Evolutionary conservation across 208 protist species (phyloP), one percentile per base, ranked within the genome.

Genomic region (Acanthamoeba healyi): DNA sequence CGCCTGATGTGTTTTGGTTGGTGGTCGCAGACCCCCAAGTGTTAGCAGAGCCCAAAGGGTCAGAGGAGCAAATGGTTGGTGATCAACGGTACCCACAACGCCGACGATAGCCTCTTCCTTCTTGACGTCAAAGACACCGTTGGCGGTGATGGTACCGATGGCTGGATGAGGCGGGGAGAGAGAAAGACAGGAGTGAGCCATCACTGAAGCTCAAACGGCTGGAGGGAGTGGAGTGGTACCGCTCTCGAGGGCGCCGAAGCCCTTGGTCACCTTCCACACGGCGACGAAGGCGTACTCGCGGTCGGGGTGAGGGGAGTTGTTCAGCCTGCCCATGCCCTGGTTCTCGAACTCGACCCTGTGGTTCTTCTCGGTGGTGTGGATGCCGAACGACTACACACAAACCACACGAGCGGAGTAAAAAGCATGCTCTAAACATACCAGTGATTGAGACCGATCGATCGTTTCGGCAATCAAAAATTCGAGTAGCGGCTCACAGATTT

Each of bases 261-360:
- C 54, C 54, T 61, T 61, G 54, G 54, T 61, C 54, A 61, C 54
- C 54, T 61, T 61, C 54, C 54, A 61, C 54, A 61, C 54, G 54
- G 54, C n/a, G 54, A 61, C 54, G 54, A 61, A 61, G 54, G 54
- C 54, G 5, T 61, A 61, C 54, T 61, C 54, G 22, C 54, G 54
- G 54, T 61, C 54, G 54, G 54, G 54, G 9, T 61, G 54, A 24
- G 54, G 54, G 22, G 22, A n/a, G 54, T 61, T 61, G 54, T 61
- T 61, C 6, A 61, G 54, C 22, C 54, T 22, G 54, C 54, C 54
- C 54, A 61, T 61, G 54, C 54, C 54, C 54, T 61, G 54, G 54
- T 61, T 61, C 54, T 61, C 54, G 54, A 61, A 61, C 54, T 61
- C 54, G 15, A 61, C 54, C 54, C 14, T 61, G 54, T 61, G 54